These are phyloP conservation scores for Flaveria linearis DNA, from an alignment of 129 eudicot species.

Conservation along the genomic window DNA sequence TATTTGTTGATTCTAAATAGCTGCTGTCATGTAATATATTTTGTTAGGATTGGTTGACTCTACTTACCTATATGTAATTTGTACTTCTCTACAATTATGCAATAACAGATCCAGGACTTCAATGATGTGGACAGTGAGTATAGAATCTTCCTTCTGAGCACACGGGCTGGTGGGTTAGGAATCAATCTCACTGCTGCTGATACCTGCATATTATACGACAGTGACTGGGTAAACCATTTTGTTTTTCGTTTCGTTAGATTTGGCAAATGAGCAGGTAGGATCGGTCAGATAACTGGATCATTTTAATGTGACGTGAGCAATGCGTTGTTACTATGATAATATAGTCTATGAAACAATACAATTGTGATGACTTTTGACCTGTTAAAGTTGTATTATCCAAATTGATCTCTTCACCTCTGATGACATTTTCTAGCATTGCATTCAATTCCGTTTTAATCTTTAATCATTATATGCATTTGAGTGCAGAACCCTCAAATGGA, in stretches of 20 bases:
- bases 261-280: background rate
- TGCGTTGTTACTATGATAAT: no score
- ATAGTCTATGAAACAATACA: no score
- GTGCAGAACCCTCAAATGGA: conserved; percentile 99
- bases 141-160: conserved; percentile 84
- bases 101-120: conserved; percentile 78
- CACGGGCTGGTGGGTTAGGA: conserved; percentile 98
- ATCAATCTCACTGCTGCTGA: conserved; percentile 97
- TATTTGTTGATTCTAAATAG: background rate
- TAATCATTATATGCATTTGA: conserved; percentile 23
- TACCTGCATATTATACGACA: conserved; percentile 89
- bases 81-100: background rate
- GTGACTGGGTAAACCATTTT: conserved; percentile 79
- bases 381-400: background rate
- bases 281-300: background rate
- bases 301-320: background rate
- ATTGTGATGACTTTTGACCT: background rate
- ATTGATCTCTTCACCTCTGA: background rate
- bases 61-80: background rate
- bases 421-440: background rate
- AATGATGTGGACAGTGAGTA: conserved; percentile 59
- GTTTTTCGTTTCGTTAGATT: background rate
- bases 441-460: background rate
- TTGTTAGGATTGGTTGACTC: background rate
- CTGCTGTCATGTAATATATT: background rate